These are phyloP conservation scores for Chara braunii DNA, from an alignment of 139 green algal species.

Conservation along the genomic window DNA sequence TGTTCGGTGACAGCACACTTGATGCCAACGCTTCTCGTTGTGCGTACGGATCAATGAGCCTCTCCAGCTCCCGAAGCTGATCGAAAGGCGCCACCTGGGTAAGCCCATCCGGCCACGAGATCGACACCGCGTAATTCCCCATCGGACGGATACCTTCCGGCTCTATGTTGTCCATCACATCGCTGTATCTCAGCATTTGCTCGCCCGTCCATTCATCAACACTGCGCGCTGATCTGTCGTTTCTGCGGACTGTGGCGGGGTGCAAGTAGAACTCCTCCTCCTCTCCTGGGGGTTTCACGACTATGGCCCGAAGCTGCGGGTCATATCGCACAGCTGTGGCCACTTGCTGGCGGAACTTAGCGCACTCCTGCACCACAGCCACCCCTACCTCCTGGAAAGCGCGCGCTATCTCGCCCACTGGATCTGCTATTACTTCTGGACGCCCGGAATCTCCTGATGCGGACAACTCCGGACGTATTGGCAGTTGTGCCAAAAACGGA, in stretches of 20 bases:
- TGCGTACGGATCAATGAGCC: too few species aligned
- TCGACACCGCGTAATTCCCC: slow-evolving; percentile 93
- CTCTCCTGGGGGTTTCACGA: slow-evolving; percentile 41
- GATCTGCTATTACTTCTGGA: slow-evolving; percentile 79
- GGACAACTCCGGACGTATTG: slow-evolving; percentile 79
- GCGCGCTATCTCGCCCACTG: slow-evolving; percentile 45
- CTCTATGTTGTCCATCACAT: slow-evolving; percentile 62
- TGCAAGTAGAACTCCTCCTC: slow-evolving; percentile 69
- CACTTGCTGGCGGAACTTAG: slow-evolving; percentile 59
- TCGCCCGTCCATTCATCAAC: slow-evolving; percentile 49
- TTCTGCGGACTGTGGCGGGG: slow-evolving; percentile 64
- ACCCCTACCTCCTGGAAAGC: slow-evolving; percentile 80
- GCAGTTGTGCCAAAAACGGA: slow-evolving; percentile 83
- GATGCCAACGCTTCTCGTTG: too few species aligned
- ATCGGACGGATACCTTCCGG: slow-evolving; percentile 64
- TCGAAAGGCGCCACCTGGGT: slow-evolving; percentile 45
- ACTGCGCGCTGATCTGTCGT: slow-evolving; percentile 67
- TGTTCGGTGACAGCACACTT: too few species aligned
- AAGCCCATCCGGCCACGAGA: slow-evolving; percentile 52
- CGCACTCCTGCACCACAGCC: slow-evolving; percentile 84
- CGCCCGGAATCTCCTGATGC: slow-evolving; percentile 75
- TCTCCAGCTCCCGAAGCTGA: slow-evolving; percentile 32
- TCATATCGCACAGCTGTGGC: slow-evolving; percentile 52
- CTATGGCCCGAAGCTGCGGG: slow-evolving; percentile 46
- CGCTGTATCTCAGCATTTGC: slow-evolving; percentile 38